Conservation (phyloP, 306 rosid genomes). For the Corylus avellana region DNA sequence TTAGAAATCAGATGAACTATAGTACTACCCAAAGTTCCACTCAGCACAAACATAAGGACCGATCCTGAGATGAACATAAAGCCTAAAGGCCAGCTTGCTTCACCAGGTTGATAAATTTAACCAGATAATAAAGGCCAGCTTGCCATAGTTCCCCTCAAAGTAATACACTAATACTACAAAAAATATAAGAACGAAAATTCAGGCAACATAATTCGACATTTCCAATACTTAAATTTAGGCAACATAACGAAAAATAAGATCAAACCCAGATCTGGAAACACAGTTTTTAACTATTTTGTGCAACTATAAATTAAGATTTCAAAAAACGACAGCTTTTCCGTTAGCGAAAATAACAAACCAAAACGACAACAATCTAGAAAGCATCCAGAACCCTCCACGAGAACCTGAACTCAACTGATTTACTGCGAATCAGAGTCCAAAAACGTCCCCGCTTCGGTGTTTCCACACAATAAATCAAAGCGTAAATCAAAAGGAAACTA, state of each 20-base stretch:
- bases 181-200: too few species aligned
- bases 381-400: background rate
- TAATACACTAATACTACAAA: constrained; percentile 47
- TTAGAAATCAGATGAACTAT: constrained; percentile 5
- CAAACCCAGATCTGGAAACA: constrained; percentile 60
- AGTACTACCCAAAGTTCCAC: constrained; percentile 93
- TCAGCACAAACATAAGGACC: constrained; percentile 99
- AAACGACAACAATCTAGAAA: constrained; percentile 10
- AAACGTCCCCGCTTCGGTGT: constrained; percentile 11
- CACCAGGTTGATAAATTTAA: constrained; percentile 79
- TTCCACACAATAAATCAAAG: background rate
- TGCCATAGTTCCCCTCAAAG: constrained; percentile 82
- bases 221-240: too few species aligned
- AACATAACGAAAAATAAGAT: too few species aligned
- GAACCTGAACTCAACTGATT: constrained; percentile 44
- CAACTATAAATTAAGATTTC: constrained; percentile 19
- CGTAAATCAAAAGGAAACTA: background rate
- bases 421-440: constrained; percentile 20
- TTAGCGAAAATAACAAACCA: constrained; percentile 1
- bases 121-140: constrained; percentile 41
- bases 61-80: constrained; percentile 73
- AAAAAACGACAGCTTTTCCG: constrained; percentile 25
- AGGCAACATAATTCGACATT: too few species aligned
- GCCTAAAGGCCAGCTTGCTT: constrained; percentile 86
- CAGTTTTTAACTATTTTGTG: background rate